phyloP scores from a whole-genome alignment of 164 flowering plant genomes.

The Annona cherimola region DNA sequence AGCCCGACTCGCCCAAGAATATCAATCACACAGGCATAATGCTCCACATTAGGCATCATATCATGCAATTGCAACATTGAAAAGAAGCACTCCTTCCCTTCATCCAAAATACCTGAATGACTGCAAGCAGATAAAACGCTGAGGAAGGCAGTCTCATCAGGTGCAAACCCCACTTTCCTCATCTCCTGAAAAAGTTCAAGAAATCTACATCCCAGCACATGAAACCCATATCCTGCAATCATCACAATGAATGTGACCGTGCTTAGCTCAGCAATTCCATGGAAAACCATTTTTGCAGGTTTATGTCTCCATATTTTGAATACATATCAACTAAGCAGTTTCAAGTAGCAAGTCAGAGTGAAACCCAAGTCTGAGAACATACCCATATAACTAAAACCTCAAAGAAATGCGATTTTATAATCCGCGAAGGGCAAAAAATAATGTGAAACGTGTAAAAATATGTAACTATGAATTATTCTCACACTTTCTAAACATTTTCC shows the following conservation, averaged over 20 bases:
- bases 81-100: conserved; percentile 45
- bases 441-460: too few relatives aligned
- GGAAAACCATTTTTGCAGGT: conserved; percentile 40
- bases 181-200: conserved; percentile 35
- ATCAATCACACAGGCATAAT: conserved; percentile 61
- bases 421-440: too few relatives aligned
- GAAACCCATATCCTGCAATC: conserved; percentile 59
- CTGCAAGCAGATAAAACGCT: conserved; percentile 61
- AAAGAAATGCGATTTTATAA: too few relatives aligned
- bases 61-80: conserved; percentile 40
- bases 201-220: conserved; percentile 63
- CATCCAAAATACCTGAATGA: conserved; percentile 62
- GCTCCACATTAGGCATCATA: conserved; percentile 50
- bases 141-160: conserved; percentile 54
- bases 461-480: too few relatives aligned
- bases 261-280: conserved; percentile 39
- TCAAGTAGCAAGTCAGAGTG: conserved; percentile 32
- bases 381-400: conserved; percentile 17
- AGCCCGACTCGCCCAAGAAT: conserved; percentile 60
- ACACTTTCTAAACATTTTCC: too few relatives aligned
- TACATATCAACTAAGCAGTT: conserved; percentile 72
- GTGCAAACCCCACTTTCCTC: conserved; percentile 22
- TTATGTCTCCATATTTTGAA: conserved; percentile 50
- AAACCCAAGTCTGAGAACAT: conserved; percentile 36
- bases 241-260: conserved; percentile 60